Evolutionary conservation across 1,139 yeast species (phyloP).

Genomic region (Zhuliangozyma parablackwelliae): DNA sequence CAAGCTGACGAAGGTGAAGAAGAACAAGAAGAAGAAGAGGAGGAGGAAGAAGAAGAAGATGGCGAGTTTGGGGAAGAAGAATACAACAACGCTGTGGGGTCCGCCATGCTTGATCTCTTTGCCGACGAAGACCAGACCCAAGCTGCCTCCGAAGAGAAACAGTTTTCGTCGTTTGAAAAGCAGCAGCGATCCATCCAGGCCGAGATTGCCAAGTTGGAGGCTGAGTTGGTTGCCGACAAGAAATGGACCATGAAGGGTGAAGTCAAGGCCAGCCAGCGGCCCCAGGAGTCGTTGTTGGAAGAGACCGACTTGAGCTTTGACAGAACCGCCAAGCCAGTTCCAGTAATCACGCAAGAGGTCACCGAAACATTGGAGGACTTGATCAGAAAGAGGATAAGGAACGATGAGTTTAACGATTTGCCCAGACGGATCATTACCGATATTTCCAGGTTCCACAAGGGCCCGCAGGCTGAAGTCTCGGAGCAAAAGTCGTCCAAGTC

Average conservation of each 20-base stretch:
- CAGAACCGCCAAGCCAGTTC: conserved; percentile 57
- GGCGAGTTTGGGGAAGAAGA: conserved; percentile 42
- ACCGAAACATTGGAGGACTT: conserved; percentile 86
- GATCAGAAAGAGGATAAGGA: conserved; percentile 74
- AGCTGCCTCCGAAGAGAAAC: conserved; percentile 15
- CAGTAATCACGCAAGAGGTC: conserved; percentile 84
- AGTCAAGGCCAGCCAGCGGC: conserved; percentile 75
- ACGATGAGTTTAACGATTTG: conserved; percentile 77
- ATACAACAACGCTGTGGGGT: conserved; percentile 52
- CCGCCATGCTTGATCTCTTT: conserved; percentile 57
- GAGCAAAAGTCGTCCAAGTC: conserved; percentile 85
- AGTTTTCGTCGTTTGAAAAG: conserved; percentile 73
- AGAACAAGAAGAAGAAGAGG: conserved; percentile 18
- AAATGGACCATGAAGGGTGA: conserved; percentile 96
- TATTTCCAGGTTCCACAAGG: conserved; percentile 50
- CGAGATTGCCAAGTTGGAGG: conserved; percentile 76
- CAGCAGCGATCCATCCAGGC: conserved; percentile 73
- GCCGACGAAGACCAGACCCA: conserved; percentile 42
- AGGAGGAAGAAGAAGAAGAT: conserved; percentile 30
- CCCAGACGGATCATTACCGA: conserved; percentile 70
- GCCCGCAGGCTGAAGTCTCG: conserved; percentile 58
- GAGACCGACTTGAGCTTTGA: conserved; percentile 44
- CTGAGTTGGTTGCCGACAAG: conserved; percentile 85
- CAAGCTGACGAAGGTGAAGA: conserved; percentile 2
- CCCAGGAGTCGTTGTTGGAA: conserved; percentile 66